These are phyloP conservation scores for Carex pumila DNA, from an alignment of 176 grass and related monocot genomes.

Conservation along the genomic window DNA sequence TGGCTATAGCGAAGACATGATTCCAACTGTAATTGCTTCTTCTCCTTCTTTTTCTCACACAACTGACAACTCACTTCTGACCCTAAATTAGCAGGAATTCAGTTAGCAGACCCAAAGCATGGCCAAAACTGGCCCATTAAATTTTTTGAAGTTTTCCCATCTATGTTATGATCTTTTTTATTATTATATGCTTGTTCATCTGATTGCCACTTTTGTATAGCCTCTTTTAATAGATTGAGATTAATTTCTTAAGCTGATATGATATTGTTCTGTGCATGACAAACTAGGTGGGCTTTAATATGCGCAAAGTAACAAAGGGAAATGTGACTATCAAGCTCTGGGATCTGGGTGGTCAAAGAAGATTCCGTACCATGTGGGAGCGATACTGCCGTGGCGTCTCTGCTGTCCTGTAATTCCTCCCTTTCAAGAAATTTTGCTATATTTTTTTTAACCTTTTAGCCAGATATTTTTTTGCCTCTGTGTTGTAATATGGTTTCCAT, in stretches of 20 bases:
- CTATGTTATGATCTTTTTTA: not conserved
- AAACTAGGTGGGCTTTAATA: conserved; percentile 95
- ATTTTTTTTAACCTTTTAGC: not conserved
- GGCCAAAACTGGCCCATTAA: not conserved
- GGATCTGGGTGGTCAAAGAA: conserved; percentile 93
- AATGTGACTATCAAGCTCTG: conserved; percentile 99
- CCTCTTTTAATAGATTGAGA: not conserved
- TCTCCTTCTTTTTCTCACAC: not conserved
- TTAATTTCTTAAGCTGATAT: conserved; percentile 13
- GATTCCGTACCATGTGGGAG: conserved; percentile 99
- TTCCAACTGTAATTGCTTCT: conserved; percentile 70
- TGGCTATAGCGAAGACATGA: conserved; percentile 99
- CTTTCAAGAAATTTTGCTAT: not conserved
- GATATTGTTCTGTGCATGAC: not conserved
- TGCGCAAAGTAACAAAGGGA: conserved; percentile 97
- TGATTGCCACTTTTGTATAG: not conserved
- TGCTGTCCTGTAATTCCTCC: conserved; percentile 77
- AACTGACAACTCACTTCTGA: not conserved
- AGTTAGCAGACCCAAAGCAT: not conserved
- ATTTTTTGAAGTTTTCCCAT: not conserved
- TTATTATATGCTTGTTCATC: not conserved
- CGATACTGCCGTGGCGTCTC: conserved; percentile 96
- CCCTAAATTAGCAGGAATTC: not conserved
- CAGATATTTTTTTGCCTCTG: not conserved
- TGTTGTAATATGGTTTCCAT: not conserved